These are phyloP conservation scores for Fraxinus platypoda DNA, from an alignment of 305 asterid genomes.

Conservation along the genomic window DNA sequence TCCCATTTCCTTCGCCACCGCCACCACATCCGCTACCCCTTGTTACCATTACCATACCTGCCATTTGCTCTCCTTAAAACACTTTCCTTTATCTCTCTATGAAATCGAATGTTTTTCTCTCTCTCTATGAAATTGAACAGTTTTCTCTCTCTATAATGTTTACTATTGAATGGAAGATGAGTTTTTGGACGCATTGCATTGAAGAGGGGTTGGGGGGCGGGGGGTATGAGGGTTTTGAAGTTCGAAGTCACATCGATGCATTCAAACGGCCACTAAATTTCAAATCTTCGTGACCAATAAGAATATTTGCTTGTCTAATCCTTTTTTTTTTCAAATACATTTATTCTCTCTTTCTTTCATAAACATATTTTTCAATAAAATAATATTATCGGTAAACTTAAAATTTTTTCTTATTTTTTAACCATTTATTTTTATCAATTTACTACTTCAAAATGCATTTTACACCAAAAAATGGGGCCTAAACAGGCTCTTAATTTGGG, in stretches of 20 bases:
- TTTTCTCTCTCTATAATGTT: background rate
- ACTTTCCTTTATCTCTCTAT: conserved; percentile 14
- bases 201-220: conserved; percentile 26
- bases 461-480: too few species aligned
- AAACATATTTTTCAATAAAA: too few species aligned
- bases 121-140: conserved; percentile 13
- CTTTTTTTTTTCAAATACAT: too few species aligned
- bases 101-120: conserved; percentile 18
- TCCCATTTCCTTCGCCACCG: conserved; percentile 10
- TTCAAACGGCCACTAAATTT: conserved; percentile 61
- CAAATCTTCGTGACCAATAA: conserved; percentile 29
- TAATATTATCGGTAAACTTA: too few species aligned
- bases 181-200: conserved; percentile 33
- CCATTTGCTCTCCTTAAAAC: conserved; percentile 33
- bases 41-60: conserved; percentile 75
- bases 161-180: conserved; percentile 4
- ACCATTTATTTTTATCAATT: too few species aligned
- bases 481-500: too few species aligned
- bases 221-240: conserved; percentile 26
- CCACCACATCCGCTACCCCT: conserved; percentile 58
- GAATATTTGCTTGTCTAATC: too few species aligned
- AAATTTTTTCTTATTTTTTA: too few species aligned
- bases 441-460: too few species aligned
- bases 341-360: too few species aligned
- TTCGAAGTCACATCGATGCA: conserved; percentile 39